Base-by-base conservation (phyloP, 257 asterid species). In the Gentiana straminea region DNA sequence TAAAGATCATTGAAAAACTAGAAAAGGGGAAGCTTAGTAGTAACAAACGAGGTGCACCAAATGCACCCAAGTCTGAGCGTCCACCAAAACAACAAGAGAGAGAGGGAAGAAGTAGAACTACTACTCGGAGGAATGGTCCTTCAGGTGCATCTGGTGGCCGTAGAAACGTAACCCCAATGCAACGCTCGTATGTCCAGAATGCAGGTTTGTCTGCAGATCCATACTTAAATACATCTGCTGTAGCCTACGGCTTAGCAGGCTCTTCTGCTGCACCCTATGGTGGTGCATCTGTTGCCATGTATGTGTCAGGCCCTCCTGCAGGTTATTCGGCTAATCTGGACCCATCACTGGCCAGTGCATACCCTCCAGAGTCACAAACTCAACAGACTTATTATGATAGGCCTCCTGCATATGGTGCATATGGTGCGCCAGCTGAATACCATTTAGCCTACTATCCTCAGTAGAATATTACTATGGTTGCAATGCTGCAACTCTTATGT, bases 361-460 rank as follows among this genome's bases (percentile, higher is more conserved):
- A 78, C 63, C 58, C 77, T 61, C 50, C 77, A 13, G 79, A 69
- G 60, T 51, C 72, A 33, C 78, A 69, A 44, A 69, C 68, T 45
- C 81, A 57, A 44, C 74, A 69, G 68, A 66, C 63, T 70, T 72
- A 72, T 69, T 64, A 74, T 59, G 80, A 76, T 49, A 59, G 78
- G 65, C 38, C 71, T 12, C 32, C 62, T 37, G 70, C 58, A 68
- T 78, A 74, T 61, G 71, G 72, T 67, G 88, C 75, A 64, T 74
- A 77, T 57, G 74, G 72, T 24, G 51, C 68, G 64, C 65, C 77
- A 41, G 57, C 86, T 64, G 79, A 72, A 41, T 74, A 76, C 71
- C 86, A 73, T 72, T 76, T 75, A 52, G 49, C 71, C 52, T 80
- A 71, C 70, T 72, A 80, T 68, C 86, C 83, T 62, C 77, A 78